Base-by-base conservation (phyloP, 345 rosid genomes). In the Salix koriyanagi region DNA sequence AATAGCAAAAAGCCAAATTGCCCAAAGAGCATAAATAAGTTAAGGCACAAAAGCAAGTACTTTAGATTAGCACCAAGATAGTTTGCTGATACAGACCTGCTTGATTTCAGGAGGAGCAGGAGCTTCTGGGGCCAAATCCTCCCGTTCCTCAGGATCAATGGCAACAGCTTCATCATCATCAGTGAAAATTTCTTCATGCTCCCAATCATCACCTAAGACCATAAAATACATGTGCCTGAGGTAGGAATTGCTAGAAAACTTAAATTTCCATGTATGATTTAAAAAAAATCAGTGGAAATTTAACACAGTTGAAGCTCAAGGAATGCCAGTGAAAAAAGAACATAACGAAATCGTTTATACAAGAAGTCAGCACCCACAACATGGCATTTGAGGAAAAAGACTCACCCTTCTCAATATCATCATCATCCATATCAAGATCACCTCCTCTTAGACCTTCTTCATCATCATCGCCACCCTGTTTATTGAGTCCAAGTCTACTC, bases 161-260 rank as follows among this genome's bases (percentile, higher is more conserved):
- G 91, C 99, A 69, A 93, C 97, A 65, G 97, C 95, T 86, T 96
- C 99, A 80, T 96, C 99, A 86, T 96, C 98, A 87, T 96, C 99
- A 1, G 97, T 96, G 85, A 96, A 93, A 76, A 92, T 93, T 69
- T 96, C 99, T 82, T 96, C 99, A 75, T 96, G 99, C 86, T 96
- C 99, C 97, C 99, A 93, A 74, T 96, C 99, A 87, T 92, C 99
- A 75, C 99, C 99, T 93, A 79, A 42, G 65, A 73, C 58, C 60
- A 78, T 66, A 25, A 73, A 82, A 75, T 66, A 74, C 72, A 66
- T 21, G 2, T 60, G 7, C 8, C 30, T 39, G 48, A 58, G 61
- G 30, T n/a, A 6, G 37, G 46, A 56, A 37, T 36, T 11, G 30
- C 60, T 26, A 23, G 65, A 71, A 71, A 64, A 71, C 26, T 6